Evolutionary conservation across 1,139 yeast species (phyloP), one percentile per base, ranked within the genome.

Genomic region (Blastobotrys indianensis): DNA sequence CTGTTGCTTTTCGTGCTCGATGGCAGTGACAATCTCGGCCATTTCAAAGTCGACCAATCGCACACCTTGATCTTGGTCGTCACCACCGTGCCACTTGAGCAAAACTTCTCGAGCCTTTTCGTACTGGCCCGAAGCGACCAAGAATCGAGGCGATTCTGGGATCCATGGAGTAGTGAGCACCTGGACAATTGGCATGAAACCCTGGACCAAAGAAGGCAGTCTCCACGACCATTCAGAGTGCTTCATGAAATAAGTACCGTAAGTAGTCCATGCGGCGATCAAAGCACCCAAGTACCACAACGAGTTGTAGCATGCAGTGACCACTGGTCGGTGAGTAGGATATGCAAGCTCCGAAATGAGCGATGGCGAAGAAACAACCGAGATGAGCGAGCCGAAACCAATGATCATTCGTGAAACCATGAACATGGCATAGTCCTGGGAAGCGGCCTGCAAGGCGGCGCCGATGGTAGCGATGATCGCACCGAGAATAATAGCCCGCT

Each of bases 121-220:
- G 36, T 72, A 55, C 46, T 77, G 72, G 47, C 85, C 85, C 52
- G 77, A 76, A 74, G 82, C 79, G 46, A 90, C 80, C 57, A 90
- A 81, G 65, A 68, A 83, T 69, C 90, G 76, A 51, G 92, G 88
- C 11, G 86, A 80, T 59, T 82, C 90, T 8, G 77, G 74, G 50
- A 70, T 69, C 56, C 61, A 52, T 40, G 43, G 51, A 15, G 56
- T 51, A 23, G 53, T 42, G 43, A 49, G 11, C 12, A 55, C 35
- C 52, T 67, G 73, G 20, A 69, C n/a, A 4, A 63, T 12, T 12
- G 77, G 74, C 54, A 68, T 60, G 30, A 61, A 55, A 37, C 66
- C 70, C 59, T 74, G 75, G 39, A 70, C 33, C 46, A 67, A 57
- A 7, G 73, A 62, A 32, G 76, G 76, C 35, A 70, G 55, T 59